These are phyloP conservation scores for Hericium coralloides DNA, from an alignment of 768 basidiomycete genomes.

Conservation along the genomic window DNA sequence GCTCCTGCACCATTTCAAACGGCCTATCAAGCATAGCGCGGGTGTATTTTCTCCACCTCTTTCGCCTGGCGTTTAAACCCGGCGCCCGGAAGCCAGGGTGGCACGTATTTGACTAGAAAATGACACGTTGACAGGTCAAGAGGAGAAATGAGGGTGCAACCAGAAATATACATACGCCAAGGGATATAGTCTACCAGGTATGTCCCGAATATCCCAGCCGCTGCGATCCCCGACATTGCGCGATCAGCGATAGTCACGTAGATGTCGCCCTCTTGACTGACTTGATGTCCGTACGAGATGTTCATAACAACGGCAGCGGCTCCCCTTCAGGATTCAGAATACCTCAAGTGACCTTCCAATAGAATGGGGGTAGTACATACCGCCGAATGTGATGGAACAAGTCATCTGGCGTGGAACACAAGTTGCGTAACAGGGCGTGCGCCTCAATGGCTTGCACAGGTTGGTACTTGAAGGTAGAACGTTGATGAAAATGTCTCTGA, in stretches of 20 bases:
- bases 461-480: slow-evolving; percentile 19
- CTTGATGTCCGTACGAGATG: slow-evolving; percentile 31
- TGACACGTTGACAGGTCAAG: background rate
- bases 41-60: slow-evolving; percentile 26
- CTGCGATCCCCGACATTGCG: slow-evolving; percentile 26
- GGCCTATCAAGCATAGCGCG: slow-evolving; percentile 24
- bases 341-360: background rate
- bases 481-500: slow-evolving; percentile 28
- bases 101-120: slow-evolving; percentile 34
- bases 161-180: slow-evolving; percentile 14
- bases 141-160: too few species aligned
- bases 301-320: slow-evolving; percentile 32
- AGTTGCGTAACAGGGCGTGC: slow-evolving; percentile 28
- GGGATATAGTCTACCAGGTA: slow-evolving; percentile 33
- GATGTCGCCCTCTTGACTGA: slow-evolving; percentile 29
- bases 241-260: slow-evolving; percentile 33
- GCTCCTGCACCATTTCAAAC: slow-evolving; percentile 36
- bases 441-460: slow-evolving; percentile 27
- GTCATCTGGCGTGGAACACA: slow-evolving; percentile 27
- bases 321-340: slow-evolving; percentile 14
- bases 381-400: slow-evolving; percentile 30
- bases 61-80: slow-evolving; percentile 39
- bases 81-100: slow-evolving; percentile 40
- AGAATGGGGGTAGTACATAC: slow-evolving; percentile 6
- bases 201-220: slow-evolving; percentile 20